Percentiles rank a stretch among this genome's conserved stretches.
Conservation (phyloP, 345 rosid species). For the Brassica rapa region DNA sequence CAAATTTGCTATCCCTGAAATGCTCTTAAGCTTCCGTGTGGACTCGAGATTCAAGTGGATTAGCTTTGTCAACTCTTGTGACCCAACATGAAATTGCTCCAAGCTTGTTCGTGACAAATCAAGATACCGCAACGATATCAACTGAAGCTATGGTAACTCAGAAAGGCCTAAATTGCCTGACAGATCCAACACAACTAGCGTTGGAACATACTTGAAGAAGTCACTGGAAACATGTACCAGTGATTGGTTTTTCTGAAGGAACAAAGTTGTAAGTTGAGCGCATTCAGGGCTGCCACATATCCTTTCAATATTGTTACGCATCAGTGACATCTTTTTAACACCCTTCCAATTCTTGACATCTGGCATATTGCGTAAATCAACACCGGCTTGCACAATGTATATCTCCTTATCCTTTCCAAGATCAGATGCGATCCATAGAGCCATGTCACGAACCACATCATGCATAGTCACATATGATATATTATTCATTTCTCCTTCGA, state of each 20-base stretch:
- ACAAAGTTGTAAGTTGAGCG: neutral
- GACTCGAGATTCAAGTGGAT: neutral
- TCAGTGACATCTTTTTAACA: neutral
- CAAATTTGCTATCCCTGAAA: neutral
- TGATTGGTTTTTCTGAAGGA: neutral
- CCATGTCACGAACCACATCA: neutral
- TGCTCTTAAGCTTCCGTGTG: neutral
- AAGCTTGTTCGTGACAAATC: neutral
- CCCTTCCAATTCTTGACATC: neutral
- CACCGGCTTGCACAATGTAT: neutral
- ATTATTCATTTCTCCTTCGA: neutral
- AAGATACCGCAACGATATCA: neutral
- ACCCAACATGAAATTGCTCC: neutral
- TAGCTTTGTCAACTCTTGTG: neutral
- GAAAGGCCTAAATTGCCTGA: neutral
- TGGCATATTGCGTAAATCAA: neutral
- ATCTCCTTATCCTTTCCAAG: neutral
- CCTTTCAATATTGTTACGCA: neutral
- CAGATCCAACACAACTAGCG: neutral
- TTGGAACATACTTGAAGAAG: neutral
- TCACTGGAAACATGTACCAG: neutral
- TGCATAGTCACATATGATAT: conserved; percentile 1
- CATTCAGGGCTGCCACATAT: neutral
- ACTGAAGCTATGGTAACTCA: neutral
- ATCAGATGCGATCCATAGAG: neutral